phyloP scores from a whole-genome alignment of 2,329 filamentous ascomycete genomes.

The Phialophora macrospora region DNA sequence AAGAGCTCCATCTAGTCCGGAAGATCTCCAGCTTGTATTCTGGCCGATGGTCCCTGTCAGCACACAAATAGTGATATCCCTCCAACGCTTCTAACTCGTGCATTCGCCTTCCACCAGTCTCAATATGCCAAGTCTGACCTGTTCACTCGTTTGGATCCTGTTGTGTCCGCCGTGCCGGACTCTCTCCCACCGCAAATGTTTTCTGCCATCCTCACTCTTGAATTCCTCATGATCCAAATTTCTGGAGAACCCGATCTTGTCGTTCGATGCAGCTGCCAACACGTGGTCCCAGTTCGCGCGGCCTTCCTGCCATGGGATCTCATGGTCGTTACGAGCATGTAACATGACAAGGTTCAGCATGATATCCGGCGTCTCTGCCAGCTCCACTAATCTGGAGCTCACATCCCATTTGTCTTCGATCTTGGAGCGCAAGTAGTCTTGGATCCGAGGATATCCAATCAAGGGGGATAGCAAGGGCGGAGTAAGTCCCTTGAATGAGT shows the following conservation, averaged over 20 bases:
- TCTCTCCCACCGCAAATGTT: slow-evolving; percentile 52
- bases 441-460: slow-evolving; percentile 66
- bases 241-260: slow-evolving; percentile 22
- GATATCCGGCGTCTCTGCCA: slow-evolving; percentile 59
- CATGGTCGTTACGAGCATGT: slow-evolving; percentile 78
- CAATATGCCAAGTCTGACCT: slow-evolving; percentile 35
- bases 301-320: slow-evolving; percentile 72
- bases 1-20: neutral
- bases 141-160: slow-evolving; percentile 36
- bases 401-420: slow-evolving; percentile 85
- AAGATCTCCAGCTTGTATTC: neutral
- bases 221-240: slow-evolving; percentile 34
- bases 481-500: slow-evolving; percentile 76
- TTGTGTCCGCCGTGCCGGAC: slow-evolving; percentile 49
- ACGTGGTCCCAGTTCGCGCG: slow-evolving; percentile 48
- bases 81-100: slow-evolving; percentile 10
- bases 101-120: slow-evolving; percentile 20
- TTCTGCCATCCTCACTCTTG: slow-evolving; percentile 42
- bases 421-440: slow-evolving; percentile 63
- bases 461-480: slow-evolving; percentile 78
- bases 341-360: slow-evolving; percentile 70
- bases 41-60: neutral
- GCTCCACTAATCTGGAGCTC: slow-evolving; percentile 64
- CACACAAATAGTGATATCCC: neutral
- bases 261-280: slow-evolving; percentile 36